These are phyloP conservation scores for Cyclospora cayetanensis DNA, from an alignment of 169 alveolate species.

Conservation along the genomic window DNA sequence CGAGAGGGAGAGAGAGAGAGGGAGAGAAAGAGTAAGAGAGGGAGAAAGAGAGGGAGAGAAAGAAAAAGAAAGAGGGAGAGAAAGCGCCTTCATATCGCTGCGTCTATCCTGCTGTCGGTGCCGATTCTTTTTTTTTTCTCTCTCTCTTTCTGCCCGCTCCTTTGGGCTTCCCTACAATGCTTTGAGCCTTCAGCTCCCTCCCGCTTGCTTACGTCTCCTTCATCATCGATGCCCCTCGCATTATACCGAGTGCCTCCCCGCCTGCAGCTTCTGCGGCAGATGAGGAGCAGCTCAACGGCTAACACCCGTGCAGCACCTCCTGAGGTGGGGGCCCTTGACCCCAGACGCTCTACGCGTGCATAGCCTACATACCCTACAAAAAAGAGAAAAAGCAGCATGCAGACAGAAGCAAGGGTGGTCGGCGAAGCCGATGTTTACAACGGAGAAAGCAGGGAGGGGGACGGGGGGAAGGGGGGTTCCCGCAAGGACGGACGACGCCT, in stretches of 20 bases:
- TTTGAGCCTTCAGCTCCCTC: neutral
- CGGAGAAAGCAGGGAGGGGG: too few species aligned
- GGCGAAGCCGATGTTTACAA: too few species aligned
- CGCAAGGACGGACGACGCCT: too few species aligned
- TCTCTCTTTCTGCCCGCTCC: too few species aligned
- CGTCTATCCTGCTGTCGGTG: neutral
- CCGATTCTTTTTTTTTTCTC: neutral
- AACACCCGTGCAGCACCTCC: neutral
- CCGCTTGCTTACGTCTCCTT: conserved; percentile 74
- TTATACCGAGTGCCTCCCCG: conserved; percentile 84
- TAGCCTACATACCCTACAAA: neutral
- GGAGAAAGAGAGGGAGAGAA: neutral
- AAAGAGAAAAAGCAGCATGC: neutral
- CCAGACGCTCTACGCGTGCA: neutral
- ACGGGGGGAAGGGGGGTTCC: too few species aligned
- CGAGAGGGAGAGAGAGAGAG: too few species aligned
- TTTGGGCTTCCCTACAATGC: too few species aligned
- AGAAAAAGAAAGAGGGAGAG: neutral
- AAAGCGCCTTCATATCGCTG: neutral
- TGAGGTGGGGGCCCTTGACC: neutral
- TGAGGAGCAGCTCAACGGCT: conserved; percentile 69
- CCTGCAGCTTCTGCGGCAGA: conserved; percentile 81
- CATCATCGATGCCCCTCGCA: conserved; percentile 83
- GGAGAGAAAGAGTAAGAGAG: too few species aligned
- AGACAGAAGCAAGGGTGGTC: neutral